A percentile compares a stretch with the other conserved stretches of the same genome.
Evolutionary conservation across 2,329 filamentous ascomycete species (phyloP).

Genomic region (Cordyceps sp.): DNA sequence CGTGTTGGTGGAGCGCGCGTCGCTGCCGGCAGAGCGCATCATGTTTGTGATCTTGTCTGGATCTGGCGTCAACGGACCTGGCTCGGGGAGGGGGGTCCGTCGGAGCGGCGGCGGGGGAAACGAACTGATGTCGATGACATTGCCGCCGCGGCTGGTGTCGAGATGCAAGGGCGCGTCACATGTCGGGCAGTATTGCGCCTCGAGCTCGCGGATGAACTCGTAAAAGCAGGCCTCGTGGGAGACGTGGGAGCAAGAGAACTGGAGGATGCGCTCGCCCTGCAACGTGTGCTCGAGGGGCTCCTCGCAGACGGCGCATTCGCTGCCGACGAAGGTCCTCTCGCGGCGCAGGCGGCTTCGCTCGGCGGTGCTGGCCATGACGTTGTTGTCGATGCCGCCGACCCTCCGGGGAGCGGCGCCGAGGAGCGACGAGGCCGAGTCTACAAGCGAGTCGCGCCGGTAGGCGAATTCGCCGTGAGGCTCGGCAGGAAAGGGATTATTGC

Average conservation of each 20-base stretch:
- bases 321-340: slow-evolving; percentile 89
- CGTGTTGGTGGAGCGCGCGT: slow-evolving; percentile 36
- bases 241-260: slow-evolving; percentile 94
- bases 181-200: slow-evolving; percentile 84
- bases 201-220: slow-evolving; percentile 90
- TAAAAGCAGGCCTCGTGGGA: slow-evolving; percentile 98
- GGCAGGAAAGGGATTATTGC: slow-evolving; percentile 11
- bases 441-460: slow-evolving; percentile 15
- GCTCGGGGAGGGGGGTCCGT: slow-evolving; percentile 6
- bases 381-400: slow-evolving; percentile 21
- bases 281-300: slow-evolving; percentile 92
- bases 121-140: slow-evolving; percentile 77
- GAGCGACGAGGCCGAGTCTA: slow-evolving; percentile 16
- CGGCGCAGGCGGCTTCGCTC: slow-evolving; percentile 67
- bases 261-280: slow-evolving; percentile 80
- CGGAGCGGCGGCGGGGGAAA: slow-evolving; percentile 6
- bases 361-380: slow-evolving; percentile 28
- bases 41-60: slow-evolving; percentile 90
- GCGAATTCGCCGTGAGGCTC: slow-evolving; percentile 9
- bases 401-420: slow-evolving; percentile 15
- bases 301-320: slow-evolving; percentile 89
- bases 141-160: slow-evolving; percentile 83
- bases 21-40: slow-evolving; percentile 61
- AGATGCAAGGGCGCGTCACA: slow-evolving; percentile 85
- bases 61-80: slow-evolving; percentile 10